Conservation (phyloP, 139 green algal genomes). For the Chlamydomonas sphaeroides region DNA sequence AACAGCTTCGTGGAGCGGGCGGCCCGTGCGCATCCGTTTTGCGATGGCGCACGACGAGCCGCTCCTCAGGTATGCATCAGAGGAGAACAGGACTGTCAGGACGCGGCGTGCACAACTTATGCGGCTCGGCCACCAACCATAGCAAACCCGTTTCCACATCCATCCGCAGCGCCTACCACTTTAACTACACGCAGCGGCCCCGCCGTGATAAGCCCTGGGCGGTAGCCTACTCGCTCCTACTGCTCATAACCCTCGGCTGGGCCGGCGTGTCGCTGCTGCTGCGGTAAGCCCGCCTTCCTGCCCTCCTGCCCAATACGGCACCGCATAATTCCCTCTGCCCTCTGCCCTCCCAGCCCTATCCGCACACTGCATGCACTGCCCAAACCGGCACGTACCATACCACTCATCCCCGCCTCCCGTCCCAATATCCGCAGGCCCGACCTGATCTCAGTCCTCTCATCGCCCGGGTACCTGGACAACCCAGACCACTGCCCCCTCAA, state of each 20-base stretch:
- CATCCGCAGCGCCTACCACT: conserved; percentile 14
- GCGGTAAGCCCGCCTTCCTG: not conserved
- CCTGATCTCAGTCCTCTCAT: not conserved
- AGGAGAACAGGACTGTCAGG: too few relatives aligned
- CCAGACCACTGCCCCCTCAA: not conserved
- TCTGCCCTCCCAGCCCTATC: not conserved
- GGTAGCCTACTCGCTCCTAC: conserved; percentile 8
- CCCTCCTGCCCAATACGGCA: not conserved
- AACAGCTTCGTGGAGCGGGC: too few relatives aligned
- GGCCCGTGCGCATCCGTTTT: too few relatives aligned
- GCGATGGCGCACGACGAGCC: too few relatives aligned
- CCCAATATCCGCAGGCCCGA: conserved; percentile 1
- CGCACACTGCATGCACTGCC: not conserved
- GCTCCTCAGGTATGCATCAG: too few relatives aligned
- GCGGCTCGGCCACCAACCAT: too few relatives aligned
- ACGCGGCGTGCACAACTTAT: too few relatives aligned
- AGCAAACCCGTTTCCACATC: too few relatives aligned
- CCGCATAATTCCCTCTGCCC: not conserved
- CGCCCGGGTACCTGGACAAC: conserved; percentile 18
- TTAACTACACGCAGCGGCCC: conserved; percentile 23
- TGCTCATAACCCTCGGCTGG: conserved; percentile 4
- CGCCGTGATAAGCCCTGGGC: conserved; percentile 13
- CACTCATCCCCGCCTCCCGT: not conserved
- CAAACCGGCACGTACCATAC: too few relatives aligned
- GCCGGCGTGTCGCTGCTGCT: not conserved